Conservation (phyloP, 2,329 filamentous ascomycete genomes). For the Fusarium hainanense region DNA sequence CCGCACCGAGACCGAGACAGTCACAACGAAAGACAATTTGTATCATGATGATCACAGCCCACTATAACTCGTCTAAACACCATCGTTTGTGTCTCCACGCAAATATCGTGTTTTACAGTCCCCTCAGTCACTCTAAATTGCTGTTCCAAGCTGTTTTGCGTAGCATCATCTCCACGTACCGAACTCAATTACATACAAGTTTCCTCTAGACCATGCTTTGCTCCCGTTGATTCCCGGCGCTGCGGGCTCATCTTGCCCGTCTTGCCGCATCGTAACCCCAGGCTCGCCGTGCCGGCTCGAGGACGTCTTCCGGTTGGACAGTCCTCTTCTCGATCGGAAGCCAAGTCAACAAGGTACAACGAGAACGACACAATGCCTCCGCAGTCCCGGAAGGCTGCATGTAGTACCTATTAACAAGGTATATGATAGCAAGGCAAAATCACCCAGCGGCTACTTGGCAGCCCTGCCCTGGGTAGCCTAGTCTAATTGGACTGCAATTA, state of each 20-base stretch:
- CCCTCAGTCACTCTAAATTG: background rate
- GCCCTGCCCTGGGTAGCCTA: background rate
- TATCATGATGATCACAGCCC: conserved; percentile 9
- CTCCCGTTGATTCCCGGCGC: conserved; percentile 43
- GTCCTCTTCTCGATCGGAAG: conserved; percentile 36
- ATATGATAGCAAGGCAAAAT: conserved; percentile 5
- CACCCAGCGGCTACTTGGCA: background rate
- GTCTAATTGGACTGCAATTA: background rate
- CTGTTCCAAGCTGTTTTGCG: conserved; percentile 11
- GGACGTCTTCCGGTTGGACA: conserved; percentile 43
- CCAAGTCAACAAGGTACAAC: conserved; percentile 27
- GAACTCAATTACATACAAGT: conserved; percentile 20
- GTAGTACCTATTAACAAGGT: conserved; percentile 1
- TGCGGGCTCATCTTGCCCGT: conserved; percentile 36
- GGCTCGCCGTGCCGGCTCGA: conserved; percentile 35
- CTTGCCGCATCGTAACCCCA: conserved; percentile 21
- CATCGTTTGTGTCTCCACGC: conserved; percentile 11
- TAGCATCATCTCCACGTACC: conserved; percentile 21
- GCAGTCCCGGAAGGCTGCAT: conserved; percentile 38
- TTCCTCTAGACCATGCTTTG: background rate
- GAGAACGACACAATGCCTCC: conserved; percentile 26
- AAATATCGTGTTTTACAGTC: background rate
- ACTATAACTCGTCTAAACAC: background rate
- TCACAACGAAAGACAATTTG: conserved; percentile 1
- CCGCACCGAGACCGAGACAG: conserved; percentile 37